phyloP scores from a whole-genome alignment of 164 flowering plant genomes.

The Nymphaea colorata region DNA sequence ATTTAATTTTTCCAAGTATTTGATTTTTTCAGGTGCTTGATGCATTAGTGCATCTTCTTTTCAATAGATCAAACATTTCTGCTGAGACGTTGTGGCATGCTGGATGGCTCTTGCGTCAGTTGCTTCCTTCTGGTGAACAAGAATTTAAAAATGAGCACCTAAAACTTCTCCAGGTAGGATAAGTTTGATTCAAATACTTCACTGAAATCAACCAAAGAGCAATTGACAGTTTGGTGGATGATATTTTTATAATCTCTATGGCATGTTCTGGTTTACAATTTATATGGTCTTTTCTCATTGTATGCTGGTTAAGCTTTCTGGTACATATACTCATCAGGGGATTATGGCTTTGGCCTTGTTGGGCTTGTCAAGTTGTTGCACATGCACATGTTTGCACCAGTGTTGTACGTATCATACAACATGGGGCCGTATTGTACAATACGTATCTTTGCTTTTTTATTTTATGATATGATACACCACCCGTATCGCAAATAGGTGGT shows the following conservation, averaged over 20 bases:
- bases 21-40: slow-evolving; percentile 56
- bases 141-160: slow-evolving; percentile 69
- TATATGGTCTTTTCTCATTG: not conserved
- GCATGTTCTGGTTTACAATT: not conserved
- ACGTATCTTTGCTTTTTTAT: no score
- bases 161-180: slow-evolving; percentile 51
- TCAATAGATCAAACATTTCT: slow-evolving; percentile 75
- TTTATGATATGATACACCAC: no score
- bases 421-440: no score
- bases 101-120: slow-evolving; percentile 97
- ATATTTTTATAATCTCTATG: not conserved
- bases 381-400: no score
- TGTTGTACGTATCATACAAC: no score
- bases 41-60: slow-evolving; percentile 61
- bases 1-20: slow-evolving; percentile 29
- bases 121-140: slow-evolving; percentile 75
- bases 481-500: no score
- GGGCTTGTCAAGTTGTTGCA: no score
- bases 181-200: not conserved
- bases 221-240: not conserved
- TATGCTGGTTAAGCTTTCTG: not conserved
- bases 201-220: not conserved
- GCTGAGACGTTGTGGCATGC: slow-evolving; percentile 94
- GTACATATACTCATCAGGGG: no score
- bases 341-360: no score